Evolutionary conservation across 352 stramenopile genomes (phyloP).

Genomic region (Globisporangium nodosum): DNA sequence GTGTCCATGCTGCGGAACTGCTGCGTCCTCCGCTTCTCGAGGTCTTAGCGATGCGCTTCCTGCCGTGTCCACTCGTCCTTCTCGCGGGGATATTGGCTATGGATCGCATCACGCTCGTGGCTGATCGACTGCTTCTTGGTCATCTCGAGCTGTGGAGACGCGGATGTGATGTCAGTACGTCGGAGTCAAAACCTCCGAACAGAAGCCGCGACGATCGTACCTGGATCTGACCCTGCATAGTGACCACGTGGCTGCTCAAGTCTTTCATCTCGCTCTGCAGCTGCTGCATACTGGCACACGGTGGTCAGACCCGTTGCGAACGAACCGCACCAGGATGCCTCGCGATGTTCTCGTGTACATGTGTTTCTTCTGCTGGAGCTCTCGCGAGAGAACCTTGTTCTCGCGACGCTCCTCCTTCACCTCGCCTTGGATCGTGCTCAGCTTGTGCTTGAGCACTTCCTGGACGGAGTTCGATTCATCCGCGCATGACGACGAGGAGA

Average conservation of each 20-base stretch:
- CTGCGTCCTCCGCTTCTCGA: slow-evolving; percentile 30
- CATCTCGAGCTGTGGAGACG: slow-evolving; percentile 30
- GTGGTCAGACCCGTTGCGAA: background rate
- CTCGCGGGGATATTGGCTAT: slow-evolving; percentile 28
- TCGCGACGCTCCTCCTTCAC: slow-evolving; percentile 22
- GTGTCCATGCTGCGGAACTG: slow-evolving; percentile 49
- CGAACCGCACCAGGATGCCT: background rate
- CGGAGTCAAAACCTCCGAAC: background rate
- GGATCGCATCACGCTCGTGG: slow-evolving; percentile 38
- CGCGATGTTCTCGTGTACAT: background rate
- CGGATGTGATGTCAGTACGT: background rate
- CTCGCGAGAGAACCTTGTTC: slow-evolving; percentile 26
- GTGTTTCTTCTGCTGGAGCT: slow-evolving; percentile 34
- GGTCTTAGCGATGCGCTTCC: slow-evolving; percentile 14
- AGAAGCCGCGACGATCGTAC: slow-evolving; percentile 7
- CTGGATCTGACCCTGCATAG: slow-evolving; percentile 45
- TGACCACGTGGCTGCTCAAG: slow-evolving; percentile 28
- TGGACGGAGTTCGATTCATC: slow-evolving; percentile 2
- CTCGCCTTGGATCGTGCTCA: slow-evolving; percentile 26
- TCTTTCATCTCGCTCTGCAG: slow-evolving; percentile 30
- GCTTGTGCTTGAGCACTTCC: slow-evolving; percentile 26
- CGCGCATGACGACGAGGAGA: too few species aligned
- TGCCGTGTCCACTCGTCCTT: slow-evolving; percentile 41
- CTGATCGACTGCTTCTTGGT: slow-evolving; percentile 35
- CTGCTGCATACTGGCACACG: slow-evolving; percentile 15